Conservation (phyloP, 495 filamentous ascomycete species). For the Penicillium ochrochloron region DNA sequence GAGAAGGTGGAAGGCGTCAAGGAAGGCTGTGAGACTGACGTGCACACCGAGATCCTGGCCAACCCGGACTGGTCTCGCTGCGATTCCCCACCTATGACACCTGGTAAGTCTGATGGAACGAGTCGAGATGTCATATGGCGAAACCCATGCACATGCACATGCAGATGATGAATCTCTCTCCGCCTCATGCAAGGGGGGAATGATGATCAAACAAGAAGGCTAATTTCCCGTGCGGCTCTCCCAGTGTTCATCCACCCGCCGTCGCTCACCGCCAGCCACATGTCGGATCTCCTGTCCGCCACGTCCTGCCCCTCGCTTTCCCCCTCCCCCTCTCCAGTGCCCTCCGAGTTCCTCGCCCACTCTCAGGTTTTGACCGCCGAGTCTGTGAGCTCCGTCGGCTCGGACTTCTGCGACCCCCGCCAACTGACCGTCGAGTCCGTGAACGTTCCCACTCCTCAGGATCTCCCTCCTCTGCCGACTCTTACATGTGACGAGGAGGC, state of each 20-base stretch:
- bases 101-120: conserved; percentile 68
- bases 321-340: conserved; percentile 73
- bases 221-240: conserved; percentile 21
- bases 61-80: conserved; percentile 76
- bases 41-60: conserved; percentile 75
- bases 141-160: conserved; percentile 10
- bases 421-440: conserved; percentile 79
- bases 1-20: conserved; percentile 81
- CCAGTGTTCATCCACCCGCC: conserved; percentile 82
- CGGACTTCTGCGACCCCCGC: conserved; percentile 90
- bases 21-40: conserved; percentile 76
- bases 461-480: conserved; percentile 72
- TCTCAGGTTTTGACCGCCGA: conserved; percentile 56
- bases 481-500: conserved; percentile 75
- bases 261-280: conserved; percentile 66
- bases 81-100: conserved; percentile 85
- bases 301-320: conserved; percentile 79
- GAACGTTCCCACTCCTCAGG: conserved; percentile 56
- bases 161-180: not conserved
- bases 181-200: conserved; percentile 29
- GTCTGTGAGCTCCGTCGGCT: conserved; percentile 34
- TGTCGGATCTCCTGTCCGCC: conserved; percentile 74
- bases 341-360: conserved; percentile 66
- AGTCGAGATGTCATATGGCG: conserved; percentile 22
- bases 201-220: conserved; percentile 22